A percentile compares a stretch with the other conserved stretches of the same genome.
Evolutionary conservation across 2,329 filamentous ascomycete species (phyloP).

Genomic region (Magnaporthiopsis rhizophila): DNA sequence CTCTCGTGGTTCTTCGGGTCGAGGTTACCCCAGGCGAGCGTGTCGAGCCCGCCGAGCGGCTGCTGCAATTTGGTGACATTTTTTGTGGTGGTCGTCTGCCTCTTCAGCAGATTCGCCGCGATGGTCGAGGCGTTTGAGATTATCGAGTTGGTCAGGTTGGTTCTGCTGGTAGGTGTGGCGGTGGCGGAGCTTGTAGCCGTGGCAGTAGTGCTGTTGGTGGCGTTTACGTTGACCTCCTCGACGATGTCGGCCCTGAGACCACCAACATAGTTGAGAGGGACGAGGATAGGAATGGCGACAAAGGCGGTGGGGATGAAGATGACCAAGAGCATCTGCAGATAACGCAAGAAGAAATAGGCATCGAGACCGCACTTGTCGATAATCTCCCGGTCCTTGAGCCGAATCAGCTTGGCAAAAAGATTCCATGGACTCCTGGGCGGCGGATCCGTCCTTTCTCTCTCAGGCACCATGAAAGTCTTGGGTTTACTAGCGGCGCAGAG

Average conservation of each 20-base stretch:
- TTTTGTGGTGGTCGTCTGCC: neutral
- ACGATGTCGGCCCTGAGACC: slow-evolving; percentile 54
- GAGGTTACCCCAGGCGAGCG: slow-evolving; percentile 85
- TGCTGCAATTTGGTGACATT: neutral
- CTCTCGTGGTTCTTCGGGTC: slow-evolving; percentile 53
- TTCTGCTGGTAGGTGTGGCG: neutral
- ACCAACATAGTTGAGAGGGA: slow-evolving; percentile 74
- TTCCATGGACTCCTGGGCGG: slow-evolving; percentile 52
- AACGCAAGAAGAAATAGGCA: slow-evolving; percentile 95
- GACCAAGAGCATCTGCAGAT: slow-evolving; percentile 67
- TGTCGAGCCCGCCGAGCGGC: slow-evolving; percentile 55
- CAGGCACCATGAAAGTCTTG: slow-evolving; percentile 77
- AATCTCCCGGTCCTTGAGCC: slow-evolving; percentile 68
- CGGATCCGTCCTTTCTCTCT: slow-evolving; percentile 72
- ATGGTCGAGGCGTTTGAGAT: neutral
- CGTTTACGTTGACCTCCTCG: slow-evolving; percentile 28
- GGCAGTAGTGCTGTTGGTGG: slow-evolving; percentile 16
- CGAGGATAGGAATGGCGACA: slow-evolving; percentile 73
- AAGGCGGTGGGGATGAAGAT: slow-evolving; percentile 81
- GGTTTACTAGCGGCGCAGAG: slow-evolving; percentile 50
- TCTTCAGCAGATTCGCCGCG: neutral
- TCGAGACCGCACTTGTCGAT: slow-evolving; percentile 95
- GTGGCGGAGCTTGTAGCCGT: neutral
- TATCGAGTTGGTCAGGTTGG: neutral
- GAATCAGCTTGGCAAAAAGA: slow-evolving; percentile 51